phyloP scores from a whole-genome alignment of 495 filamentous ascomycete genomes.

The Friedmanniomyces endolithicus region DNA sequence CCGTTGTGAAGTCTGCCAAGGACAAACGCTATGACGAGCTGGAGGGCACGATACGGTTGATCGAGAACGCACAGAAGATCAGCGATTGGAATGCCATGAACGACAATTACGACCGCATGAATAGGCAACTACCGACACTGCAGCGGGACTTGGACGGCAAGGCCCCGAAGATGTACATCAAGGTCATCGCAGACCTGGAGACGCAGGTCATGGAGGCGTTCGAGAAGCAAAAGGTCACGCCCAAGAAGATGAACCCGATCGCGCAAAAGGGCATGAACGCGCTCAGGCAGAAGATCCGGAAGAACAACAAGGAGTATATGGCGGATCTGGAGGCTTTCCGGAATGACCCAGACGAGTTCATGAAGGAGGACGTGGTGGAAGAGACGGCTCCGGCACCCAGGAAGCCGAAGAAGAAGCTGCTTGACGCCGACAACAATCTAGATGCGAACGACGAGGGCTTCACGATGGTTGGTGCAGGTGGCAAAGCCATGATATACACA shows the following conservation, averaged over 20 bases:
- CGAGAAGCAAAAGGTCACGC: constrained; percentile 85
- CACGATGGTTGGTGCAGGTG: constrained; percentile 70
- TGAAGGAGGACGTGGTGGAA: constrained; percentile 72
- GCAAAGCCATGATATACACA: constrained; percentile 76
- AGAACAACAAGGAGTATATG: constrained; percentile 92
- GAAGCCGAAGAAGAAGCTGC: constrained; percentile 33
- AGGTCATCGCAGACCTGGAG: constrained; percentile 85
- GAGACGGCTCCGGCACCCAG: constrained; percentile 38
- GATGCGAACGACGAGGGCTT: constrained; percentile 66
- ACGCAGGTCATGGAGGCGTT: constrained; percentile 90
- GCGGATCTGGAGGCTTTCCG: constrained; percentile 78
- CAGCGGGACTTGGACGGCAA: constrained; percentile 51
- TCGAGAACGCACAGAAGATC: constrained; percentile 95
- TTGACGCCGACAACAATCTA: constrained; percentile 32
- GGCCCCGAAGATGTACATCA: constrained; percentile 80
- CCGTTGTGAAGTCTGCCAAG: constrained; percentile 88
- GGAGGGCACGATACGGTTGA: constrained; percentile 72
- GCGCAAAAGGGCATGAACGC: constrained; percentile 89
- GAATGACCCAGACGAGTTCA: constrained; percentile 69
- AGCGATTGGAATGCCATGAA: constrained; percentile 84
- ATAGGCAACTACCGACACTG: constrained; percentile 73
- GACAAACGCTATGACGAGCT: constrained; percentile 93
- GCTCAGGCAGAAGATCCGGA: constrained; percentile 92
- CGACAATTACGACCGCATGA: constrained; percentile 93
- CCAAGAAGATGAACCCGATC: constrained; percentile 97